A percentile compares a stretch with the other conserved stretches of the same genome.
These are phyloP conservation scores for Catunica adiposa DNA, from an alignment of 2,329 filamentous ascomycete genomes.

Conservation along the genomic window DNA sequence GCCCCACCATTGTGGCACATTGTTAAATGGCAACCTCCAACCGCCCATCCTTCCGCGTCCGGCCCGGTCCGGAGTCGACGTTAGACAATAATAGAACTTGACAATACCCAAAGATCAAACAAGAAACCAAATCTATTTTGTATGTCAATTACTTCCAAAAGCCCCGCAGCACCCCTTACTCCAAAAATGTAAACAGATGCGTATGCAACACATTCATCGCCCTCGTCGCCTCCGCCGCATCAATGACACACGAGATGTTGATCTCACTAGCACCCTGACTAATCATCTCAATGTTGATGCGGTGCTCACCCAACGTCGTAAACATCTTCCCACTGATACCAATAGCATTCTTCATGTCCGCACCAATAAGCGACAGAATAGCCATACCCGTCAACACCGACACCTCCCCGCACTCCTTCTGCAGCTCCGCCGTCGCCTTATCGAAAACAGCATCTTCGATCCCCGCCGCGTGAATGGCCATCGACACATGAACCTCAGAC, in stretches of 20 bases:
- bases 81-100: too few species aligned
- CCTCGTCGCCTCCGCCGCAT: constrained; percentile 73
- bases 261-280: constrained; percentile 97
- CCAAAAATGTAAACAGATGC: constrained; percentile 88
- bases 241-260: constrained; percentile 96
- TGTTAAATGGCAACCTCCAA: too few species aligned
- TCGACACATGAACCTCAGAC: constrained; percentile 90
- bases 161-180: constrained; percentile 29
- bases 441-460: constrained; percentile 45
- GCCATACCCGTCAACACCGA: constrained; percentile 86
- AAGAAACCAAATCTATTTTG: neutral
- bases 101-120: neutral
- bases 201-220: constrained; percentile 95
- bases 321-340: constrained; percentile 93
- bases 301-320: constrained; percentile 78
- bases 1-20: too few species aligned
- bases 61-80: too few species aligned
- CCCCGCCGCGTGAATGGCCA: constrained; percentile 79
- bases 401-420: constrained; percentile 64
- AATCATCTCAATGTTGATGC: constrained; percentile 98
- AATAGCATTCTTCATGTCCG: constrained; percentile 94
- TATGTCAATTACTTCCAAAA: neutral
- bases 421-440: constrained; percentile 52
- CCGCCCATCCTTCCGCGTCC: too few species aligned
- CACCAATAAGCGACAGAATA: constrained; percentile 84